A percentile compares a stretch with the other conserved stretches of the same genome.
phyloP scores from a whole-genome alignment of 148 eudicot genomes.

The Arctostaphylos glauca region DNA sequence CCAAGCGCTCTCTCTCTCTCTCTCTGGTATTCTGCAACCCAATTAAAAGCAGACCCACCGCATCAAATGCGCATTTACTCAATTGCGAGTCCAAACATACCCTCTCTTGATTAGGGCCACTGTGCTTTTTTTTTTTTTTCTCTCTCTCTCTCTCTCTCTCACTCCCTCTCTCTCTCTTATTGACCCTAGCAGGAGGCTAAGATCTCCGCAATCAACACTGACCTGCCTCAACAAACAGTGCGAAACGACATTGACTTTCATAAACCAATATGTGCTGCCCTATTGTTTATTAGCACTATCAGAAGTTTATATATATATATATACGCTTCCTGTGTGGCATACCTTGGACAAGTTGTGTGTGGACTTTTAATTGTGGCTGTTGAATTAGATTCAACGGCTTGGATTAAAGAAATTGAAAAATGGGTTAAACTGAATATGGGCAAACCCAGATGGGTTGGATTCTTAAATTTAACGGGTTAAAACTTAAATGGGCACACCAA shows the following conservation, averaged over 20 bases:
- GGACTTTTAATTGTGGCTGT: too few relatives aligned
- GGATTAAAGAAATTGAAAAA: too few relatives aligned
- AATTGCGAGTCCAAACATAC: slow-evolving; percentile 20
- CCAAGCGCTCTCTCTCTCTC: slow-evolving; percentile 11
- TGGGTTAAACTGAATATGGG: too few relatives aligned
- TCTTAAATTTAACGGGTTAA: too few relatives aligned
- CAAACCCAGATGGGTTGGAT: too few relatives aligned
- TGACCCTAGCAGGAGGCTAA: slow-evolving; percentile 1
- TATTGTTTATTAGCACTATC: background rate
- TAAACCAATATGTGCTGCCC: background rate
- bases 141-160: slow-evolving; percentile 5
- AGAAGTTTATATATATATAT: too few relatives aligned
- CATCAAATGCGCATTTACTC: slow-evolving; percentile 44
- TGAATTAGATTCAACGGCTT: too few relatives aligned
- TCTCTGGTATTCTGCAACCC: slow-evolving; percentile 22
- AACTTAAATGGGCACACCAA: too few relatives aligned
- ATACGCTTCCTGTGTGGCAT: too few relatives aligned
- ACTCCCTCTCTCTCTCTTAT: slow-evolving; percentile 2
- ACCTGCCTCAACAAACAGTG: slow-evolving; percentile 17
- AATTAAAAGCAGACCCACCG: slow-evolving; percentile 33
- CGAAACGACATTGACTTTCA: slow-evolving; percentile 10
- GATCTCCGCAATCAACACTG: background rate
- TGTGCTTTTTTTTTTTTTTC: background rate
- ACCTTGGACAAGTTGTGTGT: too few relatives aligned
- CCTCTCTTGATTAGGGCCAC: background rate